These are phyloP conservation scores for Ophiognomonia clavigignenti-juglandacearum DNA, from an alignment of 2,329 filamentous ascomycete genomes.

Conservation along the genomic window DNA sequence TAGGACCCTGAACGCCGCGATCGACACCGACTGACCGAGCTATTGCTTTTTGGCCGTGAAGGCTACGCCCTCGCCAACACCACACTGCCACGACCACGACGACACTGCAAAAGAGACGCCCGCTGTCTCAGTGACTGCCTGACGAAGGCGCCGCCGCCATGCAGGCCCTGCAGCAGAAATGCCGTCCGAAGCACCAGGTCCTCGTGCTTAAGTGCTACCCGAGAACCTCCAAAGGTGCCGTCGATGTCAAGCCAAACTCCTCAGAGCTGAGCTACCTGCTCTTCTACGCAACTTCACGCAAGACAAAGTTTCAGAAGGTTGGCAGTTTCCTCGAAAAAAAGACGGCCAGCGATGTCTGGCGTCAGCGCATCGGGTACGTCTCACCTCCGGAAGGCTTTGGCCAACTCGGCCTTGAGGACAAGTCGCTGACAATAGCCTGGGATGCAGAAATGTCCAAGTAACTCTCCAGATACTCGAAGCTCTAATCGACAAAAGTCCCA, in stretches of 20 bases:
- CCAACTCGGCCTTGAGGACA: not conserved
- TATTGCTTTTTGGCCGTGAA: too few species aligned
- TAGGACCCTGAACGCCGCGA: too few species aligned
- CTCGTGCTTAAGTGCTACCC: conserved; percentile 96
- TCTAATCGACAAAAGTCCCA: conserved; percentile 86
- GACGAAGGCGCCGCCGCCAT: conserved; percentile 34
- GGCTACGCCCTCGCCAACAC: too few species aligned
- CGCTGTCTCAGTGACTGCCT: too few species aligned
- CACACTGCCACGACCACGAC: too few species aligned
- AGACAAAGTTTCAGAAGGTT: conserved; percentile 95
- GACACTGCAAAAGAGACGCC: too few species aligned
- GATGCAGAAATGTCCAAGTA: conserved; percentile 78
- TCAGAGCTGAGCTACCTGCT: conserved; percentile 95
- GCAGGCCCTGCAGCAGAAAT: conserved; percentile 62
- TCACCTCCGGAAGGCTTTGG: not conserved
- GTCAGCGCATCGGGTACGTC: conserved; percentile 74
- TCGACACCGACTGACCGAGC: too few species aligned
- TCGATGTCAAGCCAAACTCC: conserved; percentile 92
- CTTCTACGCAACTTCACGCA: conserved; percentile 91
- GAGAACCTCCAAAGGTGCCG: conserved; percentile 81
- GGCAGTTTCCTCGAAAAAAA: conserved; percentile 92
- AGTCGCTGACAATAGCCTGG: conserved; percentile 3
- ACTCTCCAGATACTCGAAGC: conserved; percentile 89
- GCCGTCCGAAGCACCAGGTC: conserved; percentile 94
- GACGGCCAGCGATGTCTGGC: conserved; percentile 86